These are phyloP conservation scores for Septoria linicola DNA, from an alignment of 2,329 filamentous ascomycete species.

Conservation along the genomic window DNA sequence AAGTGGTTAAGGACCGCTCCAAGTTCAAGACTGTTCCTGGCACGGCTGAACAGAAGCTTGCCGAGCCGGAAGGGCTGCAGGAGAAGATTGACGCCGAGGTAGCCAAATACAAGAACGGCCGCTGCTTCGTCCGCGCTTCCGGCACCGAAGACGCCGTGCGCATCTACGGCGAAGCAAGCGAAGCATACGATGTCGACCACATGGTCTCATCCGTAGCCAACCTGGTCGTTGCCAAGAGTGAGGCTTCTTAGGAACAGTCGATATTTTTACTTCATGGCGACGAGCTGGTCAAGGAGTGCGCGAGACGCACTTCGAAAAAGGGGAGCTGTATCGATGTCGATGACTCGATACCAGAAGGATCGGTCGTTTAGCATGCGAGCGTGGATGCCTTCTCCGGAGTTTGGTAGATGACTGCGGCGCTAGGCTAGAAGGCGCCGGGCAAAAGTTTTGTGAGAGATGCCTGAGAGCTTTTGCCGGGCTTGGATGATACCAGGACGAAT, in stretches of 20 bases:
- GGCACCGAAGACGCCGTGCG: slow-evolving; percentile 95
- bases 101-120: slow-evolving; percentile 84
- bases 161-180: slow-evolving; percentile 93
- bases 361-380: not conserved
- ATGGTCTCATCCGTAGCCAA: slow-evolving; percentile 73
- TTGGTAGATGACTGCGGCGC: not conserved
- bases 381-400: too few relatives aligned
- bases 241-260: not conserved
- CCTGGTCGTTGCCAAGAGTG: slow-evolving; percentile 24
- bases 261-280: not conserved
- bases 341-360: not conserved
- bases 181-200: slow-evolving; percentile 84
- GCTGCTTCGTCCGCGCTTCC: slow-evolving; percentile 86
- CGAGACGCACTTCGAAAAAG: not conserved
- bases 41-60: slow-evolving; percentile 77
- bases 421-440: not conserved
- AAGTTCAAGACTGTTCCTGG: slow-evolving; percentile 82
- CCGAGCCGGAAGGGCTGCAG: slow-evolving; percentile 75
- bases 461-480: not conserved
- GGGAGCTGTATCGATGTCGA: not conserved
- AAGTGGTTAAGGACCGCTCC: slow-evolving; percentile 83
- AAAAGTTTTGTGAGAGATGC: not conserved
- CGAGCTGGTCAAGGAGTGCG: not conserved
- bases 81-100: slow-evolving; percentile 82
- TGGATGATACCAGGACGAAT: not conserved